Evolutionary conservation across 108 stramenopile genomes (phyloP), one percentile per base, ranked within the genome.

Genomic region (Fistulifera pelliculosa): DNA sequence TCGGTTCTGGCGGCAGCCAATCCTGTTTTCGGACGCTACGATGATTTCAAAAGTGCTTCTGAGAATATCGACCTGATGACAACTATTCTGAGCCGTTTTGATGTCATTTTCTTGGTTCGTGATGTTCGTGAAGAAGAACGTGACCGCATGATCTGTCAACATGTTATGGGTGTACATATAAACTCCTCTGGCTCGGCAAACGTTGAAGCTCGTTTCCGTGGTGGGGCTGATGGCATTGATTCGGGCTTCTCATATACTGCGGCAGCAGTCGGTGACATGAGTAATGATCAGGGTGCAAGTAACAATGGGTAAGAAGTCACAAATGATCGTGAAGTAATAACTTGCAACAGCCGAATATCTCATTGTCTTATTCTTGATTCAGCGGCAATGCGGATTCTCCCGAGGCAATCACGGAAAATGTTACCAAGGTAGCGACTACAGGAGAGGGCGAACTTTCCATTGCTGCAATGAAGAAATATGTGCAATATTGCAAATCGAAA

Each of bases 1-100:
- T 78, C 86, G 15, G 97, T 99, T 14, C 69, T 99, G 7, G 98
- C 98, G 1, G 97, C 98, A n/a, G 98, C 98, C 42, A 99, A 99
- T 57, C 98, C 98, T 15, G 95, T 99, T 41, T 96, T 77, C 72
- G 97, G 98, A 38, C 83, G 97, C 7, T 99, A 99, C 64, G 96
- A 99, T 63, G 96, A 98, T 73, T 73, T 94, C 27, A 91, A 92
- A 63, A 83, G 83, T 8, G 95, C 95, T 0, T 80, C 85, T 1
- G 98, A 99, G 56, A 98, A 99, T 68, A 98, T 99, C 58, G 94
- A 99, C 54, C 74, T 99, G 43, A 93, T 97, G 96, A 93, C 95
- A 18, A 98, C 97, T 15, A 97, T 99, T 55, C 62, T 99, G 44
- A 90, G 87, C 19, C 83, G 98, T 22, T 99, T 99, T 74, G 98